Conservation (phyloP, 495 filamentous ascomycete genomes). For the Neurospora tetraspora region DNA sequence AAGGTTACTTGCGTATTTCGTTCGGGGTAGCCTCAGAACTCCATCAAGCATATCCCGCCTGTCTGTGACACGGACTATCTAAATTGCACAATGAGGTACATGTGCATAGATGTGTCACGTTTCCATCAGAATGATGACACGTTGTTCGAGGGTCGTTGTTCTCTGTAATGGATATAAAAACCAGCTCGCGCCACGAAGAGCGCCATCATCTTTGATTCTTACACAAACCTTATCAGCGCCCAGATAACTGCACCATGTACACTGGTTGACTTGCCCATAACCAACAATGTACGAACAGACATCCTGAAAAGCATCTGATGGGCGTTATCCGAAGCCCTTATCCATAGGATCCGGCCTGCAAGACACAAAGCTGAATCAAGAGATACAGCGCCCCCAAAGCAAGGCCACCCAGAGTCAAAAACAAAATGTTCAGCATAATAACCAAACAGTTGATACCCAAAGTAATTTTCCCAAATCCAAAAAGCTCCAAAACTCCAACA, state of each 20-base stretch:
- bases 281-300: not conserved
- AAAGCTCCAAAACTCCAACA: conserved; percentile 19
- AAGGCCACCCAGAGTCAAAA: conserved; percentile 1
- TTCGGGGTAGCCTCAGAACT: not conserved
- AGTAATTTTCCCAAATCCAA: conserved; percentile 1
- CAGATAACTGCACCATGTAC: not conserved
- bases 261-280: not conserved
- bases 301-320: not conserved
- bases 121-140: not conserved
- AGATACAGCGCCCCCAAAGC: not conserved
- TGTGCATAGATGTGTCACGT: not conserved
- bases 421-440: not conserved
- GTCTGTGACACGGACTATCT: not conserved
- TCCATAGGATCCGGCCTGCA: not conserved
- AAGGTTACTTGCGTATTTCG: not conserved
- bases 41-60: not conserved
- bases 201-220: not conserved
- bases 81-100: not conserved
- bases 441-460: conserved; percentile 2
- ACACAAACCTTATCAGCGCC: not conserved
- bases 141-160: not conserved
- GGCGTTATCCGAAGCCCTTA: not conserved
- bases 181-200: not conserved
- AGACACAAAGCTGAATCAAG: not conserved
- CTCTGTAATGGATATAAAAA: not conserved